Conservation (phyloP, 768 basidiomycete genomes). For the Sarcodon aspratus region DNA sequence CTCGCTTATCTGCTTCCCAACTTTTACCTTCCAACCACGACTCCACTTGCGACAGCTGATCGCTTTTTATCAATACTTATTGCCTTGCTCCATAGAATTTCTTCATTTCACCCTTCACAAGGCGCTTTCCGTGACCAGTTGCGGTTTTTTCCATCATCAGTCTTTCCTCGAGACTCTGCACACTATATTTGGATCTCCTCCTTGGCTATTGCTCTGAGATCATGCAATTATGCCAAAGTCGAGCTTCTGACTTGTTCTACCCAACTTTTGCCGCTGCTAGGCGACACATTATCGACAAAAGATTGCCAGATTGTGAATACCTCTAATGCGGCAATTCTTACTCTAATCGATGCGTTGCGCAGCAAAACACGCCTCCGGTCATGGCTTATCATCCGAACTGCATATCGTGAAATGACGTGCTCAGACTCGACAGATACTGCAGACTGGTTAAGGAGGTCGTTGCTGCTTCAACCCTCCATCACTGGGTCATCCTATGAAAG, state of each 20-base stretch:
- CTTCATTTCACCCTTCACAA: slow-evolving; percentile 55
- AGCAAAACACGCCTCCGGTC: slow-evolving; percentile 37
- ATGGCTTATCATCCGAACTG: slow-evolving; percentile 49
- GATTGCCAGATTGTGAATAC: slow-evolving; percentile 10
- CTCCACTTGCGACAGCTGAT: slow-evolving; percentile 12
- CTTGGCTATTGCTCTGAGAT: slow-evolving; percentile 40
- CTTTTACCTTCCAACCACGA: slow-evolving; percentile 24
- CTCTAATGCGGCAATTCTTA: slow-evolving; percentile 29
- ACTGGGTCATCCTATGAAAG: slow-evolving; percentile 6
- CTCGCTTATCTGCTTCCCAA: slow-evolving; percentile 46
- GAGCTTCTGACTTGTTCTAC: slow-evolving; percentile 27
- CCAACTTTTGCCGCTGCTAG: background rate
- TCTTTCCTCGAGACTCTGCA: slow-evolving; percentile 25
- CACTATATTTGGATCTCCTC: slow-evolving; percentile 38
- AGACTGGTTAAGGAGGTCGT: slow-evolving; percentile 22
- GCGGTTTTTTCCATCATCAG: slow-evolving; percentile 24
- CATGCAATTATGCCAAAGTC: slow-evolving; percentile 42
- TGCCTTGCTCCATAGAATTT: slow-evolving; percentile 51
- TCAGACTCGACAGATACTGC: slow-evolving; percentile 18
- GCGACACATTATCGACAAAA: background rate
- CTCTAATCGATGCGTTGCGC: slow-evolving; percentile 36
- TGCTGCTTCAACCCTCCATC: slow-evolving; percentile 26
- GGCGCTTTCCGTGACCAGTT: slow-evolving; percentile 36
- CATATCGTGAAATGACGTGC: slow-evolving; percentile 51
- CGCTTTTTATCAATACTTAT: slow-evolving; percentile 19